Evolutionary conservation across 2,329 filamentous ascomycete genomes (phyloP), one percentile per base, ranked within the genome.

Genomic region (Trichoderma polysporum): DNA sequence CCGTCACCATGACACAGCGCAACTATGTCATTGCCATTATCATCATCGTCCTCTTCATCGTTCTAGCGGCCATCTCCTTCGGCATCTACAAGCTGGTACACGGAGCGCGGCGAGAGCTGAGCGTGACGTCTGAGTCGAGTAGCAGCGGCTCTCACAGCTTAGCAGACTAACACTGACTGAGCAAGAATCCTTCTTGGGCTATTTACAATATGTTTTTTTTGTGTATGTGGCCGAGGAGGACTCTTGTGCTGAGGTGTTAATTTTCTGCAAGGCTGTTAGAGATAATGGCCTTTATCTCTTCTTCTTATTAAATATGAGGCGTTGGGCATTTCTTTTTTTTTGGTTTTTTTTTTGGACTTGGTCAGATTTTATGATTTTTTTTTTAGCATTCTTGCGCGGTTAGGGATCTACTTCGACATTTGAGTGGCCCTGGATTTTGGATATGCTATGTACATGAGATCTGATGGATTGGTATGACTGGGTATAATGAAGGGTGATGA

Each of bases 1-100:
- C 76, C 74, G 75, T 77, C 75, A 81, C 71, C 71, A 88, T 86
- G 84, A 80, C 84, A 73, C 86, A 90, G 77, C 79, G 84, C 80
- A 90, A 90, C 84, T 84, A 90, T 78, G 85, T 86, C 73, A 90
- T 90, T 77, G 88, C 88, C 72, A 82, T 90, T 76, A 90, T 90
- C 75, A 85, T 90, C 78, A 89, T 90, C 76, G 76, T 90, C 66
- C 83, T 90, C 71, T 90, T 90, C 79, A 76, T 87, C 74, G 78
- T 90, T 57, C 83, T 90, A 56, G 86, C 86, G 63, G 79, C 80
- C 68, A 86, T 90, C 65, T 83, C 85, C 8, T 89, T 89, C 72
- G 88, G 86, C 69, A 90, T 90, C 76, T 89, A 86, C 79, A 82
- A 83, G 68, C 78, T 90, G 9, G 87, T 90, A 58, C 81, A 82